phyloP scores from a whole-genome alignment of 1,284 basidiomycete species.

The Moesziomyces globuligerus region DNA sequence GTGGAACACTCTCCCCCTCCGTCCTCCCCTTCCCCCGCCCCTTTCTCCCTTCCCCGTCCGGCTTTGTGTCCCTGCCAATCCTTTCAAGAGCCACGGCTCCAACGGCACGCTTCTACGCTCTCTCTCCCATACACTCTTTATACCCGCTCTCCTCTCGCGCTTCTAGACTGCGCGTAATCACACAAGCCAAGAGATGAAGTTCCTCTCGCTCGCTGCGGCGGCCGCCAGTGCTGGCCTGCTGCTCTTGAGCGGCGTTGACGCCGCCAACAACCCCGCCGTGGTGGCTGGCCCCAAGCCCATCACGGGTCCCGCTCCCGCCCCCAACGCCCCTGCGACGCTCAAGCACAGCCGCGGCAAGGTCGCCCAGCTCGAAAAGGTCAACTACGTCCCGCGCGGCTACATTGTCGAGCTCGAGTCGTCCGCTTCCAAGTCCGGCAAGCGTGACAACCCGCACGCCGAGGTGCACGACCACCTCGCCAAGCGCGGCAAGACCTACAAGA shows the following conservation, averaged over 20 bases:
- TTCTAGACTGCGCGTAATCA: neutral
- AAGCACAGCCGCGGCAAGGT: conserved; percentile 30
- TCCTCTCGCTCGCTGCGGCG: conserved; percentile 41
- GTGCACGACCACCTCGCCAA: conserved; percentile 45
- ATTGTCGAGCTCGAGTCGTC: conserved; percentile 46
- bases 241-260: conserved; percentile 23
- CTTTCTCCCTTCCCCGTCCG: neutral
- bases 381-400: conserved; percentile 37
- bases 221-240: conserved; percentile 35
- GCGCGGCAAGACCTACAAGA: conserved; percentile 43
- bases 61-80: neutral
- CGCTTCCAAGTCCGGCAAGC: conserved; percentile 18
- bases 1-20: conserved; percentile 5
- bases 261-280: conserved; percentile 14
- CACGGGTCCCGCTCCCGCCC: conserved; percentile 14
- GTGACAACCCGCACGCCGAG: conserved; percentile 38
- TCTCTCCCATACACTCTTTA: conserved; percentile 5
- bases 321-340: conserved; percentile 24
- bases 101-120: conserved; percentile 2
- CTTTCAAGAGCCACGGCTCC: neutral
- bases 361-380: conserved; percentile 30
- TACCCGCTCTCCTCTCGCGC: neutral
- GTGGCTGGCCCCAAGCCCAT: conserved; percentile 35
- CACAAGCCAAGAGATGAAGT: conserved; percentile 20
- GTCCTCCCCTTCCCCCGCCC: neutral